Conservation (phyloP, 257 asterid genomes). For the Solanum neorickii region DNA sequence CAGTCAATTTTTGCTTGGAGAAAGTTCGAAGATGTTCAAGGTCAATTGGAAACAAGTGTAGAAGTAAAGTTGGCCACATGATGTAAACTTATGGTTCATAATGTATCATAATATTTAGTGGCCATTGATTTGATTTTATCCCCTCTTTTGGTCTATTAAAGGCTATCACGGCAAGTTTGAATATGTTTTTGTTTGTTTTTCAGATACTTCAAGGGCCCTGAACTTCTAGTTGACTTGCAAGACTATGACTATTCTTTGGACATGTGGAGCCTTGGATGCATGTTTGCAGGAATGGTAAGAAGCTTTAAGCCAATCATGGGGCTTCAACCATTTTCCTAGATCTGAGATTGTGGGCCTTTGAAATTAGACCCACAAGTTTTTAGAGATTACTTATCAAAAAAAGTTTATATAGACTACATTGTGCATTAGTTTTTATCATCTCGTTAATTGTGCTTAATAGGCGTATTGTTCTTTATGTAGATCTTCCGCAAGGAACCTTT, state of each 20-base stretch:
- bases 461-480: background rate
- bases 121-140: background rate
- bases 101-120: background rate
- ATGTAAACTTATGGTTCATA: background rate
- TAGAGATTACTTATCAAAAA: background rate
- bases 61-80: background rate
- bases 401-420: background rate
- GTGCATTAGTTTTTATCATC: background rate
- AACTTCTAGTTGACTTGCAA: conserved; percentile 20
- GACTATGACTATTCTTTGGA: conserved; percentile 20
- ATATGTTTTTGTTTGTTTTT: background rate
- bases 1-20: background rate
- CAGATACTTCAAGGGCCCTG: conserved; percentile 23
- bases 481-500: conserved; percentile 11
- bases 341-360: background rate
- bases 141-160: background rate
- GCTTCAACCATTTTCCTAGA: background rate
- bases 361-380: background rate
- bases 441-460: background rate
- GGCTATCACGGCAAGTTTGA: background rate
- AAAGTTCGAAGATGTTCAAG: background rate
- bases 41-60: background rate
- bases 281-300: conserved; percentile 23
- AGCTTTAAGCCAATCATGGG: background rate
- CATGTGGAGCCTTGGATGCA: conserved; percentile 24